phyloP scores from a whole-genome alignment of 2,329 filamentous ascomycete species.

The Pseudogymnoascus destructans region DNA sequence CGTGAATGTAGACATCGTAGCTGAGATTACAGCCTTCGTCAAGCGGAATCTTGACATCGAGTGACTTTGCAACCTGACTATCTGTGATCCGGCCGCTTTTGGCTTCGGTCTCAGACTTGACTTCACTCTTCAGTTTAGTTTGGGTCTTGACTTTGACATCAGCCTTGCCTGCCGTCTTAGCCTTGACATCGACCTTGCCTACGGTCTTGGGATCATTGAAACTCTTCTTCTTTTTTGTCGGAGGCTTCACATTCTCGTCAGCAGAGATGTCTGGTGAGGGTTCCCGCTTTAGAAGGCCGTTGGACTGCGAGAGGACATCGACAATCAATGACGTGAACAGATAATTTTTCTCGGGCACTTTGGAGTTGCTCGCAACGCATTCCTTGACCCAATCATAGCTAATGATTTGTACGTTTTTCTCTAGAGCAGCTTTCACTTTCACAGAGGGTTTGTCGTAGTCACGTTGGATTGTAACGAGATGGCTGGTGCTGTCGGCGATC shows the following conservation, averaged over 20 bases:
- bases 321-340: slow-evolving; percentile 15
- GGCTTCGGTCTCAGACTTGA: slow-evolving; percentile 1
- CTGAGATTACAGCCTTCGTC: slow-evolving; percentile 33
- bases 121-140: slow-evolving; percentile 9
- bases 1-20: slow-evolving; percentile 50
- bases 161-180: slow-evolving; percentile 19
- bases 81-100: slow-evolving; percentile 26
- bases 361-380: slow-evolving; percentile 33
- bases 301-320: slow-evolving; percentile 10
- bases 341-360: slow-evolving; percentile 27
- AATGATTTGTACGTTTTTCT: slow-evolving; percentile 41
- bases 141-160: slow-evolving; percentile 14
- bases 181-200: slow-evolving; percentile 16
- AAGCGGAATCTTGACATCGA: slow-evolving; percentile 35
- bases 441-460: slow-evolving; percentile 37
- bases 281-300: slow-evolving; percentile 15
- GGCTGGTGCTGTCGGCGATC: slow-evolving; percentile 39
- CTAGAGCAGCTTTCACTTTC: slow-evolving; percentile 33
- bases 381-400: slow-evolving; percentile 48
- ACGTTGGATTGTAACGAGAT: slow-evolving; percentile 41
- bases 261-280: slow-evolving; percentile 15
- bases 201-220: slow-evolving; percentile 22
- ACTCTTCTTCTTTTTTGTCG: slow-evolving; percentile 25
- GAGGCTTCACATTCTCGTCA: slow-evolving; percentile 22
- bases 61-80: slow-evolving; percentile 35